These are phyloP conservation scores for Acarospora socialis DNA, from an alignment of 2,329 filamentous ascomycete species.

Conservation along the genomic window DNA sequence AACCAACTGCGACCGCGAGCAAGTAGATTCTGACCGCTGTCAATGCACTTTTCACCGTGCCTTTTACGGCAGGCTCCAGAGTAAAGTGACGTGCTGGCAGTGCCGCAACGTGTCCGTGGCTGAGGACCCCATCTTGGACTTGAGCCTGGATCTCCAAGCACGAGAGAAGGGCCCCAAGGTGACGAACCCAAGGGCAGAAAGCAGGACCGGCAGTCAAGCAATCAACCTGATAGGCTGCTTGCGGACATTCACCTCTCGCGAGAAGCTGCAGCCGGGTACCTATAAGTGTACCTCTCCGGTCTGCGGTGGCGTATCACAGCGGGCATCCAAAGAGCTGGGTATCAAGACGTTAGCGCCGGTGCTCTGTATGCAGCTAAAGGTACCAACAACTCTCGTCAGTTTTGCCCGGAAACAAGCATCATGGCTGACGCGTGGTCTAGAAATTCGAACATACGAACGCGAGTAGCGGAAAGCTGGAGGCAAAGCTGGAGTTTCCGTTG, in stretches of 20 bases:
- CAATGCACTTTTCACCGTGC: slow-evolving; percentile 87
- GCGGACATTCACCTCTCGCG: slow-evolving; percentile 73
- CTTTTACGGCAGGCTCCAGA: slow-evolving; percentile 84
- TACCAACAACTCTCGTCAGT: slow-evolving; percentile 26
- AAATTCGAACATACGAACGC: slow-evolving; percentile 64
- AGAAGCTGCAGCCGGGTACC: slow-evolving; percentile 59
- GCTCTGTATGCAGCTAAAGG: slow-evolving; percentile 84
- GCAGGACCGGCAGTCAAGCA: slow-evolving; percentile 24
- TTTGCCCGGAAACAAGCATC: background rate
- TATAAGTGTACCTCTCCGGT: slow-evolving; percentile 59
- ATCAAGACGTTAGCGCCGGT: slow-evolving; percentile 80
- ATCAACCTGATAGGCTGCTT: slow-evolving; percentile 54
- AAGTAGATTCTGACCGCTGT: slow-evolving; percentile 45
- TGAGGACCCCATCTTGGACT: slow-evolving; percentile 78
- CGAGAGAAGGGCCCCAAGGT: too few species aligned
- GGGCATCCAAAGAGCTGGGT: slow-evolving; percentile 69
- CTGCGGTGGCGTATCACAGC: slow-evolving; percentile 57
- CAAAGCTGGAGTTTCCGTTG: slow-evolving; percentile 70
- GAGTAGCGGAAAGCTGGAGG: slow-evolving; percentile 74
- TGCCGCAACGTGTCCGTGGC: slow-evolving; percentile 72
- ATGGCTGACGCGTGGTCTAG: slow-evolving; percentile 21
- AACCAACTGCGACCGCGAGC: slow-evolving; percentile 58
- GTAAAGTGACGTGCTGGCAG: slow-evolving; percentile 77
- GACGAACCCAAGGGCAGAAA: slow-evolving; percentile 47
- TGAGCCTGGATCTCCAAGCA: slow-evolving; percentile 84